Evolutionary conservation across 108 stramenopile genomes (phyloP), one percentile per base, ranked within the genome.

Genomic region (Pseudonitzschia multistriata): DNA sequence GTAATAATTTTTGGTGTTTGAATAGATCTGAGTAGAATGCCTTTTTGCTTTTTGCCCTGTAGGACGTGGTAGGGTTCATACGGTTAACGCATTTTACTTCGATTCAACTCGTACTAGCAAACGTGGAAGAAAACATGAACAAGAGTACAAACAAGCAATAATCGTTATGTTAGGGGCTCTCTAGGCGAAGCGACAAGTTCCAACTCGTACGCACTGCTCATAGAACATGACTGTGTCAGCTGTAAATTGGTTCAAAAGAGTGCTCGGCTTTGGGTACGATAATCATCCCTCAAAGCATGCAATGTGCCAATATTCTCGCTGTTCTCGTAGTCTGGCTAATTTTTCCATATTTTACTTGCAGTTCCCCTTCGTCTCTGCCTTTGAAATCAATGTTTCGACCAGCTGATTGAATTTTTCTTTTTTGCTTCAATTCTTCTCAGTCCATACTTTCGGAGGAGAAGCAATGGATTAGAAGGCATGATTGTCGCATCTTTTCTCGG

Each of bases 381-480:
- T 45, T 13, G 42, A 45, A 3, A 45, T n/a, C n/a, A n/a, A n/a
- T n/a, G n/a, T n/a, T n/a, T n/a, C 14, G 62, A 39, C 39, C n/a
- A 39, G 19, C 62, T 63, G 17, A 21, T 35, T 15, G 55, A 56
- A 22, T 56, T 62, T 13, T 35, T 62, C 34, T 36, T 35, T 33
- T 14, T 34, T n/a, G n/a, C n/a, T n/a, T 31, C 22, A 55, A 29
- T 25, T 6, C 28, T 8, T 24, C 13, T 11, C 28, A 78, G 77
- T 24, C 77, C 77, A 3, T 78, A 78, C 60, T 78, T 78, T 67
- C 77, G 77, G 50, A 37, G 66, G 29, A 64, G 77, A 66, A 71
- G 70, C 2, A 70, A 70, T 31, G 71, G 40, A 10, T 67, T 78
- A 13, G 77, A 78, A 68, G 77, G 77, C 19, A 72, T 78, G 40